Evolutionary conservation across 2,329 filamentous ascomycete species (phyloP).

Genomic region (Pseudocercospora ulei): DNA sequence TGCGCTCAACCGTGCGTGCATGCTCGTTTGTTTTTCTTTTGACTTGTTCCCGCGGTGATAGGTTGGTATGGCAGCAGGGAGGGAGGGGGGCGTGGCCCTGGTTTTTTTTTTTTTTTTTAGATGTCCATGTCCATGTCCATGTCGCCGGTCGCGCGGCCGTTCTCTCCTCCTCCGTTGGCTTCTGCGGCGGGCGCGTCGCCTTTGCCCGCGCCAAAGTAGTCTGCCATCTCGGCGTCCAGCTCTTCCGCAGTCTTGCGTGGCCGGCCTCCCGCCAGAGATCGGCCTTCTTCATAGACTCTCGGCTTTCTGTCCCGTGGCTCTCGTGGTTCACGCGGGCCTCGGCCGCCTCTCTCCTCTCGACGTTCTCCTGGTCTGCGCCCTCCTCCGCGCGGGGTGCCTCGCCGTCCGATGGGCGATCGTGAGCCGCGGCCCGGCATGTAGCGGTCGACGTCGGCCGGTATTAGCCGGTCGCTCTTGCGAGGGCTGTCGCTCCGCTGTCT

Average conservation of each 20-base stretch:
- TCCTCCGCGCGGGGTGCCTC: constrained; percentile 41
- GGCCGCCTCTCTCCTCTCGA: constrained; percentile 38
- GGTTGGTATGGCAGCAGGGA: no score
- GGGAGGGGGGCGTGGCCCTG: no score
- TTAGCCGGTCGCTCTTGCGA: constrained; percentile 46
- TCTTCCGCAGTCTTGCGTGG: constrained; percentile 82
- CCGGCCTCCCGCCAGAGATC: constrained; percentile 38
- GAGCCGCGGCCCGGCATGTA: constrained; percentile 57
- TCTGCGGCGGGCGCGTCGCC: constrained; percentile 34
- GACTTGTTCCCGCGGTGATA: no score
- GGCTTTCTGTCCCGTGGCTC: constrained; percentile 11
- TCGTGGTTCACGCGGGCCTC: constrained; percentile 29
- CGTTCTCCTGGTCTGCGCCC: constrained; percentile 42
- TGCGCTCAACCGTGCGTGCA: no score
- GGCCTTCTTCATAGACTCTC: constrained; percentile 43
- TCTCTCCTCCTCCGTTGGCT: constrained; percentile 11
- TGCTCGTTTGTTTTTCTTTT: no score
- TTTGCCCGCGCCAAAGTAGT: constrained; percentile 64
- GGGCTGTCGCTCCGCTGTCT: constrained; percentile 38
- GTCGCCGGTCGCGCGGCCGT: constrained; percentile 23
- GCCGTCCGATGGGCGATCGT: constrained; percentile 49
- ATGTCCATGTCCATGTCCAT: constrained; percentile 33
- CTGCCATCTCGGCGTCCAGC: constrained; percentile 91
- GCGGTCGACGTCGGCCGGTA: constrained; percentile 62
- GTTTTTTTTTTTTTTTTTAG: constrained; percentile 23